phyloP scores from a whole-genome alignment of 768 basidiomycete genomes.

The Amanita jacksonii region DNA sequence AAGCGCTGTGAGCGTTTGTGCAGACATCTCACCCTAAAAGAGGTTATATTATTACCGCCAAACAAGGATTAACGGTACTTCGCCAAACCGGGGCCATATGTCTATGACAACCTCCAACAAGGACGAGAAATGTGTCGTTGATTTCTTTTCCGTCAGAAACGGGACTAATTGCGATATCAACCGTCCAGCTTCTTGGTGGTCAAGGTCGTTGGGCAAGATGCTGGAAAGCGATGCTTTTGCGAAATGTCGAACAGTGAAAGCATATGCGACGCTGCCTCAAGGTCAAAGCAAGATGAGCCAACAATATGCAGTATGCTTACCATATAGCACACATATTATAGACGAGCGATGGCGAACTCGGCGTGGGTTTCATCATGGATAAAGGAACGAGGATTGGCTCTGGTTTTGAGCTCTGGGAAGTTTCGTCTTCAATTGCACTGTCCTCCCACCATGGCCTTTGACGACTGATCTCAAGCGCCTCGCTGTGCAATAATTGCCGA shows the following conservation, averaged over 20 bases:
- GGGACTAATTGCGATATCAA: conserved; percentile 48
- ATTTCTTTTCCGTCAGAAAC: conserved; percentile 53
- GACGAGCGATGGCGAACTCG: conserved; percentile 34
- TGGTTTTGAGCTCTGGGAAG: conserved; percentile 30
- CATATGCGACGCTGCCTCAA: conserved; percentile 51
- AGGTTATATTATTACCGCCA: background rate
- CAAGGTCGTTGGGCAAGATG: conserved; percentile 28
- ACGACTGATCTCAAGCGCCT: conserved; percentile 40
- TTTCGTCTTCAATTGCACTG: conserved; percentile 5
- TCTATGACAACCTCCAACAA: conserved; percentile 48
- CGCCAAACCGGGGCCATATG: conserved; percentile 53
- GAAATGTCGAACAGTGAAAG: conserved; percentile 55
- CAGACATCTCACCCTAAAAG: conserved; percentile 25
- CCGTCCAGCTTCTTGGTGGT: conserved; percentile 35
- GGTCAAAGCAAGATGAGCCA: background rate
- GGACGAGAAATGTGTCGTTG: conserved; percentile 41
- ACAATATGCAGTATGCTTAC: conserved; percentile 32
- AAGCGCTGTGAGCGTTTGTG: conserved; percentile 40
- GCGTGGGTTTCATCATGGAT: conserved; percentile 30
- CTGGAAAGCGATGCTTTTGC: conserved; percentile 47
- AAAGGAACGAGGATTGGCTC: conserved; percentile 36
- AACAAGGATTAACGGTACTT: conserved; percentile 26
- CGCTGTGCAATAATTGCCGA: conserved; percentile 47
- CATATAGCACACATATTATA: conserved; percentile 64
- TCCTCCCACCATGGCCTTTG: conserved; percentile 70